Evolutionary conservation across 768 basidiomycete species (phyloP), one percentile per base, ranked within the genome.

Genomic region (Daedaleopsis nitida): DNA sequence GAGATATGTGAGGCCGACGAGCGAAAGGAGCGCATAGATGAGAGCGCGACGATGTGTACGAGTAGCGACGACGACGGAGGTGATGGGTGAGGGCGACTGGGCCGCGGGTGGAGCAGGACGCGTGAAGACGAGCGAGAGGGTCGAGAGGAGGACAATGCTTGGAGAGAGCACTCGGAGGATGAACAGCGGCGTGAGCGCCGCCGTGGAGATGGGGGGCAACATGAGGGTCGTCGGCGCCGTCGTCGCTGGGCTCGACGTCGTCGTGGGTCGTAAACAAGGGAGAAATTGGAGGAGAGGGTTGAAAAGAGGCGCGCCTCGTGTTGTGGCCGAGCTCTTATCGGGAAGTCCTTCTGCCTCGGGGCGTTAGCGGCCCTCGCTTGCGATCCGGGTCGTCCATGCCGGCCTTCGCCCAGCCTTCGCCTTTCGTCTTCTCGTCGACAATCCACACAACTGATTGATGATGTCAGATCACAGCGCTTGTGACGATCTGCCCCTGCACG

Each of bases 1-100:
- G 53, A 96, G 78, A 71, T 86, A 96, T 16, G 89, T 86, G 53
- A 88, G 72, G n/a, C 90, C 83, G 23, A 81, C 71, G 55, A 94
- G 76, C 52, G 88, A 84, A 50, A 96, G 80, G 62, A 92, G 77
- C 45, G 81, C 72, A 50, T 95, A 80, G 70, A 98, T 94, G 61
- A 87, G 74, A 44, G 82, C 82, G 60, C 89, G 85, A 70, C 95
- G 88, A 44, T 94, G 94, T 55, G 87, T 79, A 61, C 82, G 79
- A 58, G 81, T 83, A 57, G 87, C 82, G 70, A 92, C 85, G 74
- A 93, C 85, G 72, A 94, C 91, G 55, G 87, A 76, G 42, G 86
- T 91, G 70, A 94, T 92, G 65, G 85, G 85, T 45, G 87, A 88
- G 37, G 81, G 73, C 19, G 77, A 74, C 51, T 64, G 58, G 37